A percentile compares a stretch with the other conserved stretches of the same genome.
phyloP scores from a whole-genome alignment of 768 basidiomycete species.

The Xerocomellus chrysenteron region DNA sequence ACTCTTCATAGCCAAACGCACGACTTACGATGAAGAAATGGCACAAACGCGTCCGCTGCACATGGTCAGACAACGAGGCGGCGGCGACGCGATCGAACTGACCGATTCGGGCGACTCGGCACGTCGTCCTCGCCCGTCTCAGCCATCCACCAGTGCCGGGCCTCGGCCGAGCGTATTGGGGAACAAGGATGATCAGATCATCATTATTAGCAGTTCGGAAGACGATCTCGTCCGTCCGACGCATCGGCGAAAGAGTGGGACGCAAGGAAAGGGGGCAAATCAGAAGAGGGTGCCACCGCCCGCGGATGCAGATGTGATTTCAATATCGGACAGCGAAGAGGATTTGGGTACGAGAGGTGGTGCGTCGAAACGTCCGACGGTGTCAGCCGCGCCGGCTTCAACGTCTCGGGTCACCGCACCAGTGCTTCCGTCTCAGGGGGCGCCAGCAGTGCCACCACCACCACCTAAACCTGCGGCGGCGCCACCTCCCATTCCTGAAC shows the following conservation, averaged over 20 bases:
- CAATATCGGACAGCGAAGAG: constrained; percentile 28
- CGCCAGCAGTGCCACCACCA: background rate
- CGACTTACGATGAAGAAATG: constrained; percentile 3
- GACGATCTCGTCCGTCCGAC: background rate
- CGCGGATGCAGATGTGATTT: constrained; percentile 26
- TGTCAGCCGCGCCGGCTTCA: background rate
- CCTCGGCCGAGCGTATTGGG: background rate
- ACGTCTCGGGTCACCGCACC: background rate
- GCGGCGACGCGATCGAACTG: constrained; percentile 16
- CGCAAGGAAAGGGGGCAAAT: background rate
- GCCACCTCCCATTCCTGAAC: background rate
- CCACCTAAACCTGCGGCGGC: background rate
- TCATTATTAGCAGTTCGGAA: constrained; percentile 28
- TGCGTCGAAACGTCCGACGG: background rate
- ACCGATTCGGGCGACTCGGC: constrained; percentile 23
- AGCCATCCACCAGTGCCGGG: background rate
- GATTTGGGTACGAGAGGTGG: background rate
- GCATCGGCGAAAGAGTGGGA: background rate
- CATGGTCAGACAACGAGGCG: constrained; percentile 4
- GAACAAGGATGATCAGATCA: constrained; percentile 17
- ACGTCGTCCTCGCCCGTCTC: constrained; percentile 4
- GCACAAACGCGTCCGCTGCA: constrained; percentile 12
- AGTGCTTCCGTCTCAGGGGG: background rate
- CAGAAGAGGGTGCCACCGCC: constrained; percentile 6
- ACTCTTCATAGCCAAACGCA: constrained; percentile 14